Base-by-base conservation (phyloP, 129 eudicot species). In the Flaveria bidentis region DNA sequence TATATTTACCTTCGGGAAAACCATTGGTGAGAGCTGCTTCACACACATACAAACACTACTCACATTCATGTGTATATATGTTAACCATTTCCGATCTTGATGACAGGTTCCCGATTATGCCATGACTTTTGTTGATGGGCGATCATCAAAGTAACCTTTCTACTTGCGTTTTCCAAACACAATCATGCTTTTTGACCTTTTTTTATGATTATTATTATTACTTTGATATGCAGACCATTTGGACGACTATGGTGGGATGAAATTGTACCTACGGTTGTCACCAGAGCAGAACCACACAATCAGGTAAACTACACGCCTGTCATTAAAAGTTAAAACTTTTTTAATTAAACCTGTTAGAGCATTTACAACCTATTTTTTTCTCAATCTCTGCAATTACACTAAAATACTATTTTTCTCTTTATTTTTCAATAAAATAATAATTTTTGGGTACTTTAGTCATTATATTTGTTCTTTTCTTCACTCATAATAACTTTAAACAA, bases 161-260 rank as follows among this genome's bases (percentile, higher is more conserved):
- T 64, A 16, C 11, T 0, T 8, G 47, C 84, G 1, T 12, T 52
- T 52, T 42, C n/a, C 6, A 15, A 15, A 16, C 13, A 45, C 5
- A 23, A 11, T 12, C 25, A 26, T 9, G 2, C 45, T 4, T 23
- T 9, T 16, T 4, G 2, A n/a, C n/a, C 30, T 60, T 18, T 57
- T 57, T 61, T 78, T 50, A 28, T 36, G 23, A 69, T 17, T 3
- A 58, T 12, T 16, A 5, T 22, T 20, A 45, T 47, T 5, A 9
- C 13, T 23, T 46, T 16, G 50, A 22, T 44, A 0, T 82, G 77
- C 84, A 92, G 97, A 53, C 97, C 98, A 9, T 94, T 94, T 77
- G 93, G 96, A 0, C 87, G 96, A 4, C 77, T 94, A 69, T 94
- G 98, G 97, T 91, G 91, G 93, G 98, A 94, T 81, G 90, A 87